Conservation (phyloP, 2,329 filamentous ascomycete species). For the Xylariaceae sp. region DNA sequence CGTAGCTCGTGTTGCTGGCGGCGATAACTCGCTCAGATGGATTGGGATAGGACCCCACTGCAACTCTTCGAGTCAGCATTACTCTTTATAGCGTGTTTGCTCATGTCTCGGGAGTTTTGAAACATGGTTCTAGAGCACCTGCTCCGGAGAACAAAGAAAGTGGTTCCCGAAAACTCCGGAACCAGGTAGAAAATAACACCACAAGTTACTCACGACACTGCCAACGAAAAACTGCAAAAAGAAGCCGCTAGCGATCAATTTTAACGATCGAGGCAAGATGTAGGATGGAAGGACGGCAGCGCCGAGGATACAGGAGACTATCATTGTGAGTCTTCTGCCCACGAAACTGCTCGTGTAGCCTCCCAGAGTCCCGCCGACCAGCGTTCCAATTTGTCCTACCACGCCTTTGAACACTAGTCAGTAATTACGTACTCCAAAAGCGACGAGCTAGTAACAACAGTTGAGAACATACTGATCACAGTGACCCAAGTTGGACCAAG, state of each 20-base stretch:
- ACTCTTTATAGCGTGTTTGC: too few species aligned
- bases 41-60: conserved; percentile 19
- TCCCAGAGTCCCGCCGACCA: conserved; percentile 5
- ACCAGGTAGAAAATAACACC: too few species aligned
- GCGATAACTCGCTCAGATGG: conserved; percentile 18
- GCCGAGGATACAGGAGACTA: conserved; percentile 14
- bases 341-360: conserved; percentile 19
- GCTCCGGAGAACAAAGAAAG: too few species aligned
- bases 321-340: conserved; percentile 19
- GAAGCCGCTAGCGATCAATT: conserved; percentile 12
- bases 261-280: conserved; percentile 14
- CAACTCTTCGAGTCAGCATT: too few species aligned
- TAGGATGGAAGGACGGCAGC: conserved; percentile 13
- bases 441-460: too few species aligned
- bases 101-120: too few species aligned
- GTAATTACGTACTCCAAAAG: too few species aligned
- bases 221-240: conserved; percentile 16
- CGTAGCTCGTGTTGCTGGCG: conserved; percentile 13
- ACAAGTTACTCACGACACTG: too few species aligned
- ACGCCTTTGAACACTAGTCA: not conserved
- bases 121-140: too few species aligned
- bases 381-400: conserved; percentile 13
- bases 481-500: conserved; percentile 14
- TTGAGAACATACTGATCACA: conserved; percentile 5
- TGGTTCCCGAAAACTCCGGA: too few species aligned